phyloP scores from a whole-genome alignment of 2,329 filamentous ascomycete species.

The Endocalyx cinctus region DNA sequence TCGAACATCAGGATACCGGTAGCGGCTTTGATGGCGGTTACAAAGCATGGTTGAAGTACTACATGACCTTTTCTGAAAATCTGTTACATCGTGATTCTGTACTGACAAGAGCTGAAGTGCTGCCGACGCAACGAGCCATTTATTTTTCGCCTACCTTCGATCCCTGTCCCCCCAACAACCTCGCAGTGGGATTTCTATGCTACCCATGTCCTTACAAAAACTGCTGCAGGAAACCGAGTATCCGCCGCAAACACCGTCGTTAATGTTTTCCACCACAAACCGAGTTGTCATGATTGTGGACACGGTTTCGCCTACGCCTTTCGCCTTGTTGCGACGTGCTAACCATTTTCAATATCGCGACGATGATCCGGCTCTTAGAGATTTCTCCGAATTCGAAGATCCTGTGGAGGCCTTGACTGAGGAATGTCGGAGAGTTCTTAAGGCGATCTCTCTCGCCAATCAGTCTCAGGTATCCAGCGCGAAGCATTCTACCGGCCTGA shows the following conservation, averaged over 20 bases:
- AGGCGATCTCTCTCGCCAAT: constrained; percentile 82
- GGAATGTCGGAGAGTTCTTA: constrained; percentile 86
- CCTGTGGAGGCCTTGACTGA: constrained; percentile 84
- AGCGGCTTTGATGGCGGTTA: constrained; percentile 96
- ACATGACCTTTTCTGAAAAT: too few relatives aligned
- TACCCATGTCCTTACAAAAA: constrained; percentile 88
- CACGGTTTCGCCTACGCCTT: constrained; percentile 88
- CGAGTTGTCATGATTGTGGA: constrained; percentile 97
- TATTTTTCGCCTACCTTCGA: constrained; percentile 96
- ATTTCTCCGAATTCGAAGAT: constrained; percentile 85
- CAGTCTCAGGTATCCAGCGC: constrained; percentile 71
- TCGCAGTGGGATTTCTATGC: constrained; percentile 72
- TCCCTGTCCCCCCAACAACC: constrained; percentile 80
- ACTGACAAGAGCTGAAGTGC: constrained; percentile 52
- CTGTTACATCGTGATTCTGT: constrained; percentile 26
- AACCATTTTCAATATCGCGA: constrained; percentile 96
- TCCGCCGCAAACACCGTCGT: constrained; percentile 70
- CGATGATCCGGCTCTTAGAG: constrained; percentile 75
- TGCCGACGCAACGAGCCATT: constrained; percentile 90
- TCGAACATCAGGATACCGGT: constrained; percentile 80
- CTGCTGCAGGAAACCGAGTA: constrained; percentile 91
- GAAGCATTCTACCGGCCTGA: constrained; percentile 66
- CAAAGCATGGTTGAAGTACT: constrained; percentile 80
- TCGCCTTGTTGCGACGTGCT: constrained; percentile 80
- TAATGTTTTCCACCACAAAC: constrained; percentile 76